Conservation (phyloP, 2,329 filamentous ascomycete genomes). For the Aureobasidium leucospermi region DNA sequence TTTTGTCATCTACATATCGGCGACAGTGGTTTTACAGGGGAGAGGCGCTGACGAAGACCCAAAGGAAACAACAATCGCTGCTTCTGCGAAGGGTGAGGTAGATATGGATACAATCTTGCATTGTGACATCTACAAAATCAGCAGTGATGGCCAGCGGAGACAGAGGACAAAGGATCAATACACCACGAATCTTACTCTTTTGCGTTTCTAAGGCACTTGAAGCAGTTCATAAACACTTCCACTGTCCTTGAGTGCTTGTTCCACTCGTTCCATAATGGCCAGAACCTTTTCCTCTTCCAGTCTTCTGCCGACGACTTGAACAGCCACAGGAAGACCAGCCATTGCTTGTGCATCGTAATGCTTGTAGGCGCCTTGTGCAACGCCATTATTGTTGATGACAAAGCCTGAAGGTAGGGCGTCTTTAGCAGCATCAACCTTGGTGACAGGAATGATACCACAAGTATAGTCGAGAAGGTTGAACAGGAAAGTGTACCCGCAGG, state of each 20-base stretch:
- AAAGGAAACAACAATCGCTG: too few species aligned
- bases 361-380: constrained; percentile 77
- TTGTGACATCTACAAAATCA: not conserved
- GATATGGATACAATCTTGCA: not conserved
- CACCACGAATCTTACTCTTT: not conserved
- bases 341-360: constrained; percentile 76
- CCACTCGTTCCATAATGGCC: constrained; percentile 69
- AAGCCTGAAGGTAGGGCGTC: constrained; percentile 60
- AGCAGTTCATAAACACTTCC: constrained; percentile 45
- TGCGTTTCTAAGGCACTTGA: constrained; percentile 25
- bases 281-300: constrained; percentile 85
- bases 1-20: too few species aligned
- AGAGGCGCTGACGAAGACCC: too few species aligned
- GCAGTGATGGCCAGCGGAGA: not conserved
- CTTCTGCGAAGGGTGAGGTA: too few species aligned
- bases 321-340: constrained; percentile 79
- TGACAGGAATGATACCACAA: constrained; percentile 74
- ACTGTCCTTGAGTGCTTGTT: constrained; percentile 58
- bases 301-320: constrained; percentile 73
- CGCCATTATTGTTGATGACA: constrained; percentile 62
- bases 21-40: too few species aligned
- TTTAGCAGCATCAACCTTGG: constrained; percentile 64
- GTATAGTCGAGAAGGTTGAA: constrained; percentile 91
- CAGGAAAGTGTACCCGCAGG: constrained; percentile 87
- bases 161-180: too few species aligned